Evolutionary conservation across 1,284 basidiomycete genomes (phyloP), one percentile per base, ranked within the genome.

Genomic region (Sanghuangporus weigelae): DNA sequence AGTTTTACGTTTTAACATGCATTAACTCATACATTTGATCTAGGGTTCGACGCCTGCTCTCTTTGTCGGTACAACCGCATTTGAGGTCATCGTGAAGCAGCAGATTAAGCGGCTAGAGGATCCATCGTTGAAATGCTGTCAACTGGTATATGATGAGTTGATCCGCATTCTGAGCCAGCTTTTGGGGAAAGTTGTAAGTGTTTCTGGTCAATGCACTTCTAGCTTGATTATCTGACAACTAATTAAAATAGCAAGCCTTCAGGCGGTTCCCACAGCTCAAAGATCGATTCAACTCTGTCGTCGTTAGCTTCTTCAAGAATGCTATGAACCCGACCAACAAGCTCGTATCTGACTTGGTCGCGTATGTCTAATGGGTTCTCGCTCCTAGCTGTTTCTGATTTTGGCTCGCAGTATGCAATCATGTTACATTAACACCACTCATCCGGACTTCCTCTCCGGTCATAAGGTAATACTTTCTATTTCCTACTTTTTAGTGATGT

Each of bases 401-500:
- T 59, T 71, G 50, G 59, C 56, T 26, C 53, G 36, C 63, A 93
- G 90, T 51, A 96, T 96, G 93, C 95, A 98, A 79, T 92, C 95
- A 46, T 95, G 93, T 74, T 98, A 98, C 74, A 89, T 99, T 71
- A 98, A 98, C 80, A 98, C 96, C n/a, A 98, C 95, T 2, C 96
- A 98, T 74, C 96, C 96, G 1, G 96, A 99, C 78, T 98, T 98
- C 79, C 84, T 99, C 73, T 93, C 88, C 67, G 97, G 96, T 42
- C 96, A 99, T 79, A 95, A 90, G 77, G 88, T 82, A 66, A 49
- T 70, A 56, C 55, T 59, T 46, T n/a, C 26, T 3, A 31, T 31
- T 7, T 55, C 44, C 35, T 21, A 51, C 56, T 39, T 59, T 51
- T 21, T 46, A 54, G 68, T 49, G 5, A 53, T 31, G 51, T 6